Conservation (phyloP, 192 early-diverging fungal genomes). For the Diversispora epigaea region DNA sequence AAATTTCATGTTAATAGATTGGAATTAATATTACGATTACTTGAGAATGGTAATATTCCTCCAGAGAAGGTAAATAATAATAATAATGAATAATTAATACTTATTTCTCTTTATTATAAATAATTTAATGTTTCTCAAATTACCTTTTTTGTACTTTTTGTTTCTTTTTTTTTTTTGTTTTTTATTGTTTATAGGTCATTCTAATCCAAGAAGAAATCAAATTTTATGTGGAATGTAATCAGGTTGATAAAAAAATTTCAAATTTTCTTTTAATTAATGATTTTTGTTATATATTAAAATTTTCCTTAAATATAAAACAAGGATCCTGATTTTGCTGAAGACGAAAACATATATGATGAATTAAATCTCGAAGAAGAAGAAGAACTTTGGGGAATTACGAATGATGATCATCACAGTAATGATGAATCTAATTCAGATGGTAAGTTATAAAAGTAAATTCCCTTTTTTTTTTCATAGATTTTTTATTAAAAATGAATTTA, state of each 20-base stretch:
- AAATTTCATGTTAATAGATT: constrained; percentile 87
- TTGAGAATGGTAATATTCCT: constrained; percentile 89
- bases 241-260: constrained; percentile 39
- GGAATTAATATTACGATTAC: constrained; percentile 88
- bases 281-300: constrained; percentile 1
- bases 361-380: constrained; percentile 91
- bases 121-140: neutral
- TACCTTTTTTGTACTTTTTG: neutral
- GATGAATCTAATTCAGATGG: constrained; percentile 30
- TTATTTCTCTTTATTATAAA: constrained; percentile 18
- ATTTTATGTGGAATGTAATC: constrained; percentile 90
- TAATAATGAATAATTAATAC: constrained; percentile 15
- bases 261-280: neutral
- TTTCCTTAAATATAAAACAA: constrained; percentile 6
- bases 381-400: constrained; percentile 68
- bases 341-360: constrained; percentile 92
- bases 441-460: neutral
- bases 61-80: constrained; percentile 70
- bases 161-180: neutral
- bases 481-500: no score
- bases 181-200: constrained; percentile 53
- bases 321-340: constrained; percentile 90
- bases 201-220: constrained; percentile 86
- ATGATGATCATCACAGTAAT: constrained; percentile 61
- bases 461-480: neutral